Evolutionary conservation across 78 protist genomes (phyloP).

Genomic region (Dictyostelium brefeldianum): DNA sequence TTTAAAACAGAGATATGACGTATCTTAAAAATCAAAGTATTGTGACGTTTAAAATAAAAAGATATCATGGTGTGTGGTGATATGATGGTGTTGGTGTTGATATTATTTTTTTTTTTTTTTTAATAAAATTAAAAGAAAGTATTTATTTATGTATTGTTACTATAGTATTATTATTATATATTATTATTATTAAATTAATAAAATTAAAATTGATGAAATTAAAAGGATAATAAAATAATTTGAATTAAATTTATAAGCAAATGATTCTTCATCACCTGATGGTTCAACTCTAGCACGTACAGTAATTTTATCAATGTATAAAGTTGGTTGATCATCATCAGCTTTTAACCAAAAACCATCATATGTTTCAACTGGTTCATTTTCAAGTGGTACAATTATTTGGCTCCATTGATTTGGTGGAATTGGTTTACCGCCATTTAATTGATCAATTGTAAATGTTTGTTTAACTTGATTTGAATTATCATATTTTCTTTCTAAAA

Average conservation of each 20-base stretch:
- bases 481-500: background rate
- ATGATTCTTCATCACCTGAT: background rate
- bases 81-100: too few species aligned
- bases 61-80: too few species aligned
- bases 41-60: too few species aligned
- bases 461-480: background rate
- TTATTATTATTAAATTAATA: background rate
- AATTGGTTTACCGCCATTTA: constrained; percentile 9
- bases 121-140: too few species aligned
- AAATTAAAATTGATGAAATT: constrained; percentile 9
- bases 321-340: constrained; percentile 31
- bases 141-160: too few species aligned
- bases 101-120: too few species aligned
- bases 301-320: constrained; percentile 46
- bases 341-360: constrained; percentile 55
- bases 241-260: background rate
- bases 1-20: too few species aligned
- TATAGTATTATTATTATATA: background rate
- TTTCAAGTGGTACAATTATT: background rate
- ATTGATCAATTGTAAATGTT: background rate
- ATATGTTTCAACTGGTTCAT: background rate
- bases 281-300: constrained; percentile 52
- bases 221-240: background rate
- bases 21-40: too few species aligned
- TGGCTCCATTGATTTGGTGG: constrained; percentile 44